Conservation (phyloP, 2,329 filamentous ascomycete species). For the Botrytis galanthina region DNA sequence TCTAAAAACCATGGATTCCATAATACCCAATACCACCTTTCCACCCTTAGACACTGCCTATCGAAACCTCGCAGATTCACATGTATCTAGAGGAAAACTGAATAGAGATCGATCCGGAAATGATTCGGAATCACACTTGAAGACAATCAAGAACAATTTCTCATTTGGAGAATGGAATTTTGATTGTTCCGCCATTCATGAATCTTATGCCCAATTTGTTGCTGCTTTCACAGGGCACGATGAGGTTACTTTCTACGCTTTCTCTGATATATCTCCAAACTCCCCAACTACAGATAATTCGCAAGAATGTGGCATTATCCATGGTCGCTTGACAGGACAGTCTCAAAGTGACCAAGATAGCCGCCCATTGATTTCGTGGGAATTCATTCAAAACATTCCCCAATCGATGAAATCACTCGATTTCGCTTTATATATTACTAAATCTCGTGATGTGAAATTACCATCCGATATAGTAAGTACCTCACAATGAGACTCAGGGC, state of each 20-base stretch:
- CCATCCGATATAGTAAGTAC: neutral
- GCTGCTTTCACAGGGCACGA: constrained; percentile 3
- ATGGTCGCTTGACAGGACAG: neutral
- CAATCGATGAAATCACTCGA: neutral
- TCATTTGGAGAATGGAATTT: neutral
- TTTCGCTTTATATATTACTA: neutral
- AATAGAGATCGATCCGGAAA: neutral
- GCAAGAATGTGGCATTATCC: neutral
- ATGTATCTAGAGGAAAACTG: neutral
- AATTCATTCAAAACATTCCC: neutral
- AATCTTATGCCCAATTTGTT: constrained; percentile 8
- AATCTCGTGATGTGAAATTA: neutral
- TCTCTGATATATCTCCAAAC: neutral
- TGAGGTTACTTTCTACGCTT: neutral
- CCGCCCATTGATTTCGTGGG: neutral
- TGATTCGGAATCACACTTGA: neutral
- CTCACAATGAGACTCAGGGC: neutral
- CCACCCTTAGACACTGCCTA: constrained; percentile 2
- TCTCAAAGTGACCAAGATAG: neutral
- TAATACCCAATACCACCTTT: constrained; percentile 3
- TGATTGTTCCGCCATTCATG: neutral
- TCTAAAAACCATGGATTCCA: neutral
- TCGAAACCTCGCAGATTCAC: neutral
- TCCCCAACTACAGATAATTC: neutral
- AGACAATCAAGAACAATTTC: neutral